Base-by-base conservation (phyloP, 2,329 filamentous ascomycete genomes). In the Pezicula neosporulosa region DNA sequence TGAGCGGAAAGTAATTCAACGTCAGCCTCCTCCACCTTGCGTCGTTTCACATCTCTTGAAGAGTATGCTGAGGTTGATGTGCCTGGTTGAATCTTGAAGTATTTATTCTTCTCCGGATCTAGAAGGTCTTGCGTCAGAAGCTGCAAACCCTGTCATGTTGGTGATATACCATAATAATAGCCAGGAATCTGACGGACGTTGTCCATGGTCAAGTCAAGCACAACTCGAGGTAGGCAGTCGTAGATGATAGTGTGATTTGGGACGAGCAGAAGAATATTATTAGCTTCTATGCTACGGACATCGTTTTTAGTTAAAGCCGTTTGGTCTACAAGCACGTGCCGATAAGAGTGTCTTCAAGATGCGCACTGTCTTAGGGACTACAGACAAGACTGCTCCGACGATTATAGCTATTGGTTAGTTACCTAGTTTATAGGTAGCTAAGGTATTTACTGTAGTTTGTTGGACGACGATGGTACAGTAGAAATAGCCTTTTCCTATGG, bases 71-170 rank as follows among this genome's bases (percentile, higher is more conserved):
- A 72, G 7, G 66, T 68, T 2, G 70, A 56, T 0, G 81, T 70
- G 48, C 70, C 72, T 21, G 70, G 60, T 63, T 86, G 80, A 46
- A 89, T 78, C 60, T 82, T 85, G 68, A 88, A 89, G 62, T 88
- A 89, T 56, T 81, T 85, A 36, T 77, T 77, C 65, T 82, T 87
- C 41, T 76, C 75, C 13, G 67, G 47, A 54, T 84, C 81, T 83
- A 48, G 7, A 30, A 18, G 19, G 16, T 33, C 36, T 12, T n/a
- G n/a, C 18, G 35, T 56, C 27, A 57, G 49, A 8, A 47, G 18
- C 45, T n/a, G 13, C n/a, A 21, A 18, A 18, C 18, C 39, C 24
- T 44, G 41, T 27, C 15, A 5, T 27, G 38, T 33, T 13, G n/a
- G 7, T 33, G 44, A 18, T 5, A 19, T 48, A 81, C 80, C 78